Percentiles rank a stretch among this genome's conserved stretches.
These are phyloP conservation scores for Niebla homalea DNA, from an alignment of 495 filamentous ascomycete species.

Conservation along the genomic window DNA sequence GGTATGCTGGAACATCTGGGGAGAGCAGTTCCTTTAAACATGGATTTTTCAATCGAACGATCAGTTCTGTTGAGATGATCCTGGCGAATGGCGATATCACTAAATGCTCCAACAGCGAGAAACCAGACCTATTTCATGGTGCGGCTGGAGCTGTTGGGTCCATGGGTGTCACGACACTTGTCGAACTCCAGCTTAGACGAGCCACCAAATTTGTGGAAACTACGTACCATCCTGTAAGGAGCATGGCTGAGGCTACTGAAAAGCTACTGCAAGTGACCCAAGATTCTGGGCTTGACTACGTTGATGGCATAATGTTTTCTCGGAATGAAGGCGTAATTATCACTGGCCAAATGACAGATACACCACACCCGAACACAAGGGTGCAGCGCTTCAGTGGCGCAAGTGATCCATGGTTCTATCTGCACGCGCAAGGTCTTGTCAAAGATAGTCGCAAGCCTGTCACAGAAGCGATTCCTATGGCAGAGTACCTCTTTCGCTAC, in stretches of 20 bases:
- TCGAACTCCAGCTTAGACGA: conserved; percentile 37
- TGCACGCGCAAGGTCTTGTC: conserved; percentile 29
- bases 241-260: conserved; percentile 28
- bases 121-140: conserved; percentile 38
- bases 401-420: conserved; percentile 46
- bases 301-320: conserved; percentile 41
- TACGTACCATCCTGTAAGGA: conserved; percentile 30
- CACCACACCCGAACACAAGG: not conserved
- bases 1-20: conserved; percentile 41
- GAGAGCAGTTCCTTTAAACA: conserved; percentile 43
- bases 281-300: conserved; percentile 34
- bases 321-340: conserved; percentile 31
- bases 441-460: conserved; percentile 8
- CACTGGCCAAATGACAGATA: conserved; percentile 32
- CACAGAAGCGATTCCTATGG: conserved; percentile 37
- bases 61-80: conserved; percentile 40
- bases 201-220: conserved; percentile 37
- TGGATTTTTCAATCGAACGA: conserved; percentile 41
- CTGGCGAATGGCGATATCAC: conserved; percentile 39
- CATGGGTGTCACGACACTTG: conserved; percentile 38
- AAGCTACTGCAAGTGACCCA: conserved; percentile 20
- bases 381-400: conserved; percentile 32
- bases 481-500: conserved; percentile 50
- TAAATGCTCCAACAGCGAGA: conserved; percentile 24
- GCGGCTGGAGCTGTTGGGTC: conserved; percentile 39